Evolutionary conservation across 2,329 filamentous ascomycete genomes (phyloP), one percentile per base, ranked within the genome.

Genomic region (Trichoderma polysporum): DNA sequence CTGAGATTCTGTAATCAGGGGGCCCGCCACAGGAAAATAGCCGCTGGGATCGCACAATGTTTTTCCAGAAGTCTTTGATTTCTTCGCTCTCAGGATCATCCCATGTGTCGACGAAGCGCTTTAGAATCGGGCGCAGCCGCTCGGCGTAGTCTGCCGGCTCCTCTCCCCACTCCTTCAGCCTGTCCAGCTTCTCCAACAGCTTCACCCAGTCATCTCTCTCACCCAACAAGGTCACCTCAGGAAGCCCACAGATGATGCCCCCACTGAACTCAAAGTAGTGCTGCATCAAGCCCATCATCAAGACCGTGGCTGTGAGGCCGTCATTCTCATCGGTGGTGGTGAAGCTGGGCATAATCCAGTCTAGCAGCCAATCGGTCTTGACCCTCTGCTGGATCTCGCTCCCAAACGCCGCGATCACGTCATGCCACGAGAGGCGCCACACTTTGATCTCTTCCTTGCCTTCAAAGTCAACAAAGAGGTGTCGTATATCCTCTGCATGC

Each of bases 271-370:
- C 69, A 65, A 82, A 82, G 64, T 80, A 79, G 47, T 76, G 72
- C 70, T 81, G 76, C 71, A 79, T 78, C 15, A 80, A 70, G 1
- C 80, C 81, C 79, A 83, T 82, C 79, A 83, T 78, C 27, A 82
- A 68, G 17, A 82, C 76, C 41, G 77, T 78, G 3, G 80, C 79
- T 22, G 78, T 80, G 68, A 81, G 73, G 9, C 75, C 69, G 66
- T 83, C 81, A 33, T 75, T 72, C 0, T 70, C 69, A 1, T 75
- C 80, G 10, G 75, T 81, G 0, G 82, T 84, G 29, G 72, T 78
- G 67, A 84, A 83, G 10, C 77, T 75, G 0, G 81, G 81, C 58
- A 74, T 73, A 65, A 83, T 76, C 80, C 82, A 84, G 27, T 76
- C 73, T 13, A 74, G 67, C 29, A 83, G 69, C 80, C 80, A 83